Percentiles rank a stretch among this genome's conserved stretches.
These are phyloP conservation scores for Penicillium janthinellum DNA, from an alignment of 2,329 filamentous ascomycete species.

Conservation along the genomic window DNA sequence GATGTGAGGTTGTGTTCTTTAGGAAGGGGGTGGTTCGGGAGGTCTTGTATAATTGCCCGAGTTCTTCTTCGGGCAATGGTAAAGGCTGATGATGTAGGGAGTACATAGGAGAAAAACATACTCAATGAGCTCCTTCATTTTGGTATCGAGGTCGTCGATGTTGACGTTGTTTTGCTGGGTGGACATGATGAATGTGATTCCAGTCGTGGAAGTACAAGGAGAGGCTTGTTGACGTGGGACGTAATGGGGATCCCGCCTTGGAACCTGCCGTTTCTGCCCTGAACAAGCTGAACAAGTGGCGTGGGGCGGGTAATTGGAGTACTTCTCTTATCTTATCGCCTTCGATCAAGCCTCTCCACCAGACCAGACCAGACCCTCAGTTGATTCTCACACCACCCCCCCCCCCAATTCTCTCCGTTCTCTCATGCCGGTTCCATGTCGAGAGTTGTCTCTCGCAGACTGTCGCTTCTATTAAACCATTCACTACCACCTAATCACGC, in stretches of 20 bases:
- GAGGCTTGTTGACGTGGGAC: constrained; percentile 20
- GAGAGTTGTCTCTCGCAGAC: neutral
- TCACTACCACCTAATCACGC: neutral
- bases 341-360: neutral
- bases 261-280: neutral
- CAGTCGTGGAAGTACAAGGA: neutral
- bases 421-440: neutral
- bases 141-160: constrained; percentile 20
- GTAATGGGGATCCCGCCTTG: neutral
- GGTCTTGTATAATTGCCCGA: neutral
- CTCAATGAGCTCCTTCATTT: constrained; percentile 33
- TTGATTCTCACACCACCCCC: too few species aligned
- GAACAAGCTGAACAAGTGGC: neutral
- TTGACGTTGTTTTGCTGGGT: constrained; percentile 17
- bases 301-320: neutral
- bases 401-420: neutral
- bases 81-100: neutral
- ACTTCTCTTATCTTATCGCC: neutral
- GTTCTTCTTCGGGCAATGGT: neutral
- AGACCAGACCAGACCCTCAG: neutral
- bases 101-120: neutral
- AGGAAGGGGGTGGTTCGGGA: neutral
- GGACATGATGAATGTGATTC: constrained; percentile 15
- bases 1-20: neutral
- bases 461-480: constrained; percentile 1